A percentile compares a stretch with the other conserved stretches of the same genome.
Conservation (phyloP, 148 eudicot species). For the Chenopodium formosanum region DNA sequence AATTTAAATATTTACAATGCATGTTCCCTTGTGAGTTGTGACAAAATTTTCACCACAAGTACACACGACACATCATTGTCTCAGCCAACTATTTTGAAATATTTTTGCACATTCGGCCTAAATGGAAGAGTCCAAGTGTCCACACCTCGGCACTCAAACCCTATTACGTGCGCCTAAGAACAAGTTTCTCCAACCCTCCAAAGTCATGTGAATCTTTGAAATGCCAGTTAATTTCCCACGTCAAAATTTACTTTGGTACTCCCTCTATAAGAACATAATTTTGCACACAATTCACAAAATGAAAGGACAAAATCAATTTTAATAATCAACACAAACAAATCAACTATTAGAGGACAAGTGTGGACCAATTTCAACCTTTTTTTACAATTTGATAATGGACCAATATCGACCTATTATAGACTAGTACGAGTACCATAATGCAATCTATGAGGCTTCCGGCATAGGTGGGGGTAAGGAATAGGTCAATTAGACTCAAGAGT, state of each 20-base stretch:
- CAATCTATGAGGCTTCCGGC: neutral
- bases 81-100: neutral
- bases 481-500: neutral
- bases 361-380: neutral
- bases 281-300: too few relatives aligned
- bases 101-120: neutral
- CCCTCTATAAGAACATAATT: too few relatives aligned
- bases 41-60: neutral
- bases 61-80: neutral
- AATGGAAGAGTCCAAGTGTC: neutral
- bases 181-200: neutral
- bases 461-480: neutral
- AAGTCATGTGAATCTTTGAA: neutral
- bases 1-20: neutral
- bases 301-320: too few relatives aligned
- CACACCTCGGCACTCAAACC: neutral
- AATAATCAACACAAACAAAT: too few relatives aligned
- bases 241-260: too few relatives aligned
- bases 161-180: neutral
- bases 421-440: neutral
- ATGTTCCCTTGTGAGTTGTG: neutral
- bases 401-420: too few relatives aligned
- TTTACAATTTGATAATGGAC: too few relatives aligned
- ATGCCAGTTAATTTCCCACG: too few relatives aligned
- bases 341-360: neutral